Evolutionary conservation across 2,329 filamentous ascomycete species (phyloP).

Genomic region (Trichophyton equinum): DNA sequence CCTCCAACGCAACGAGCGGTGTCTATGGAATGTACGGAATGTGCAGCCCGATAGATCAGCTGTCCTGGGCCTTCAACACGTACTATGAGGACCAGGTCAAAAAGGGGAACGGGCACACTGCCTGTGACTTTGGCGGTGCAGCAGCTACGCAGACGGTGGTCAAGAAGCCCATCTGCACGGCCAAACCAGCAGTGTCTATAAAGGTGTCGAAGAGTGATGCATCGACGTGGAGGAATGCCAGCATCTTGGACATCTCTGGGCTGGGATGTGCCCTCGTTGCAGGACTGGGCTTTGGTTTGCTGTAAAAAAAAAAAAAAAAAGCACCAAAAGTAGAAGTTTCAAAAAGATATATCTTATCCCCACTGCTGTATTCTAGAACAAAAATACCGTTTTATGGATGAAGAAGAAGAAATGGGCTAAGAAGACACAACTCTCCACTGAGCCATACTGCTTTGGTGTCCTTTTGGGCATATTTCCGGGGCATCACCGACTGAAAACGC

Average conservation of each 20-base stretch:
- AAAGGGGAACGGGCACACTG: constrained; percentile 22
- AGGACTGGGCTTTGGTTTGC: constrained; percentile 36
- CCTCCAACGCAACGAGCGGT: constrained; percentile 30
- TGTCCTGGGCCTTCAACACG: constrained; percentile 34
- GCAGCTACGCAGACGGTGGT: constrained; percentile 23
- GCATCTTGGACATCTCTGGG: constrained; percentile 28
- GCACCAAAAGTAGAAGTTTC: background rate
- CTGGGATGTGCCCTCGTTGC: constrained; percentile 31
- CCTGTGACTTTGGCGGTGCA: constrained; percentile 34
- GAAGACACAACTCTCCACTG: too few species aligned
- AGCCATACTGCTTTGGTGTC: too few species aligned
- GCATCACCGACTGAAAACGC: too few species aligned
- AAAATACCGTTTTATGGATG: too few species aligned
- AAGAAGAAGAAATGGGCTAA: too few species aligned
- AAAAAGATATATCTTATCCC: background rate
- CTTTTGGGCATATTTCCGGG: too few species aligned
- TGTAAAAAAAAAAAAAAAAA: constrained; percentile 22
- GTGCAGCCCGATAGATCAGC: constrained; percentile 32
- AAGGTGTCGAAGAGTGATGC: constrained; percentile 18
- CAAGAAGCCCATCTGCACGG: constrained; percentile 19
- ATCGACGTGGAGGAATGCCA: constrained; percentile 21
- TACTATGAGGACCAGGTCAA: constrained; percentile 32
- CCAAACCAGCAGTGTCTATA: constrained; percentile 19
- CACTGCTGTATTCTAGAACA: background rate
- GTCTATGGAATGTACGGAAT: constrained; percentile 36